These are phyloP conservation scores for Acephala macrosclerotiorum DNA, from an alignment of 2,329 filamentous ascomycete species.

Conservation along the genomic window DNA sequence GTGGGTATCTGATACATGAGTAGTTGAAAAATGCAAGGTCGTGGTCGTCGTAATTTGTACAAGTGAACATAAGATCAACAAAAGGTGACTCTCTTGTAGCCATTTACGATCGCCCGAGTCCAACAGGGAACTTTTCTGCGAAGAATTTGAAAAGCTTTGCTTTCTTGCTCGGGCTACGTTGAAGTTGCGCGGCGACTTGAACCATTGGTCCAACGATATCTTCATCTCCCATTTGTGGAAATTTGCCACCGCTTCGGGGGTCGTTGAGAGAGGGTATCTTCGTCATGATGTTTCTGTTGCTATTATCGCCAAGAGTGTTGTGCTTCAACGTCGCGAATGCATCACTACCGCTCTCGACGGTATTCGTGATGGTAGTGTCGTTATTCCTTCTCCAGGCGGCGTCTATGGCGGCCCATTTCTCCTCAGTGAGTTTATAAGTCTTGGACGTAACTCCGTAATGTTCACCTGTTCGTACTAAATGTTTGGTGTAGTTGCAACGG, in stretches of 20 bases:
- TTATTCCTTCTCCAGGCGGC: constrained; percentile 75
- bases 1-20: constrained; percentile 34
- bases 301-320: constrained; percentile 53
- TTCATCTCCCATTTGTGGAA: constrained; percentile 85
- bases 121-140: constrained; percentile 43
- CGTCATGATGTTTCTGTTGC: constrained; percentile 57
- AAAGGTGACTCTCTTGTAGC: constrained; percentile 8
- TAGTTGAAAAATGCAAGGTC: constrained; percentile 17
- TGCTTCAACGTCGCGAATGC: constrained; percentile 52
- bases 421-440: constrained; percentile 83
- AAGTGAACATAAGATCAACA: constrained; percentile 14
- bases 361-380: constrained; percentile 66
- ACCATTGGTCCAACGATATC: constrained; percentile 93
- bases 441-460: constrained; percentile 92
- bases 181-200: constrained; percentile 42
- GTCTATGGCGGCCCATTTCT: constrained; percentile 88
- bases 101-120: constrained; percentile 36
- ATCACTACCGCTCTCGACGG: constrained; percentile 50
- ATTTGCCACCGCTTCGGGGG: constrained; percentile 76
- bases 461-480: constrained; percentile 85
- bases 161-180: constrained; percentile 43
- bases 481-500: constrained; percentile 86
- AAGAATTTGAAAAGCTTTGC: constrained; percentile 44
- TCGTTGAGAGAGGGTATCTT: constrained; percentile 75
- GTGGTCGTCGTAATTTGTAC: constrained; percentile 31